phyloP scores from a whole-genome alignment of 345 rosid genomes.

The Trapa bicornis region DNA sequence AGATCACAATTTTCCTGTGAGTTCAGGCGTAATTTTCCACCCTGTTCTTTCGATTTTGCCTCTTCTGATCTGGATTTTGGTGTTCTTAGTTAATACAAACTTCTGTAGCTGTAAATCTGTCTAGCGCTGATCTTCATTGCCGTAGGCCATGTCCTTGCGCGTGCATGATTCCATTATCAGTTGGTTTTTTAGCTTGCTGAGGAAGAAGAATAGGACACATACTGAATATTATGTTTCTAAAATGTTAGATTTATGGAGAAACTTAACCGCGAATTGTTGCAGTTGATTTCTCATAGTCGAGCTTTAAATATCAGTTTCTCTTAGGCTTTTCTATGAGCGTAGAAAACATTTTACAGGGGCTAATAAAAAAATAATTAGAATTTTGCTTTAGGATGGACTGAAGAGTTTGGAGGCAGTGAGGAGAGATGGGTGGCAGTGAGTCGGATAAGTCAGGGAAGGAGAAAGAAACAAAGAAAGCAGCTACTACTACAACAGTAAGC shows the following conservation, averaged over 20 bases:
- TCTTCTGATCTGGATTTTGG: neutral
- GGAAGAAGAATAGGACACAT: neutral
- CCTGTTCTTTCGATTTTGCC: neutral
- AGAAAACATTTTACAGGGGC: too few species aligned
- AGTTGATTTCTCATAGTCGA: neutral
- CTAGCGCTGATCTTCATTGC: neutral
- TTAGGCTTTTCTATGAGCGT: neutral
- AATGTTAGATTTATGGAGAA: neutral
- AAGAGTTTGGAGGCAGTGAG: neutral
- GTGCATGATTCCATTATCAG: neutral
- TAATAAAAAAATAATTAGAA: neutral
- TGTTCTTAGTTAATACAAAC: neutral
- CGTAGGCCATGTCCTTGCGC: neutral
- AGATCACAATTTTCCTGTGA: constrained; percentile 5
- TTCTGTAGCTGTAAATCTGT: neutral
- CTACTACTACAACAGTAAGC: constrained; percentile 53
- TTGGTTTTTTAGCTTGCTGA: neutral
- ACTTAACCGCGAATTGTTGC: neutral
- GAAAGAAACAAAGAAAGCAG: constrained; percentile 16
- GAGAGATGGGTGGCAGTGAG: constrained; percentile 56
- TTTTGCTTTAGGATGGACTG: constrained; percentile 1
- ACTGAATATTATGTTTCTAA: neutral
- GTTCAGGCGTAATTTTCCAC: neutral
- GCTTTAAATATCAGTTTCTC: neutral
- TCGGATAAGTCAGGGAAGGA: constrained; percentile 51